These are phyloP conservation scores for Russula abietina DNA, from an alignment of 768 basidiomycete genomes.

Conservation along the genomic window DNA sequence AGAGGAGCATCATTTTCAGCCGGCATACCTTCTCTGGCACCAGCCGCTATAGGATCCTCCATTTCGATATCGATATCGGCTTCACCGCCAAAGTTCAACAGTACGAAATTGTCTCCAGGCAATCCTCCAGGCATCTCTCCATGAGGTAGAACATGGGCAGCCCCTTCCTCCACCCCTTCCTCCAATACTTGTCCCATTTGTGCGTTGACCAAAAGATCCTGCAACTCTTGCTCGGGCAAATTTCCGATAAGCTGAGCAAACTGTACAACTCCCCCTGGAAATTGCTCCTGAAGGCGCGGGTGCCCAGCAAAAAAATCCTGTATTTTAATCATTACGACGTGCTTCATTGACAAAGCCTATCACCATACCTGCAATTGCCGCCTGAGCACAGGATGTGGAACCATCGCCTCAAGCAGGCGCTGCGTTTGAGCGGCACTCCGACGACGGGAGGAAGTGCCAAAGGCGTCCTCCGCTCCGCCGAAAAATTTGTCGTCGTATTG, in stretches of 20 bases:
- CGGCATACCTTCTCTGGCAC: background rate
- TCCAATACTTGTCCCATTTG: too few relatives aligned
- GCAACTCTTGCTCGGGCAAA: conserved; percentile 23
- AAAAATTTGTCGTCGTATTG: conserved; percentile 76
- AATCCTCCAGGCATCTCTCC: conserved; percentile 24
- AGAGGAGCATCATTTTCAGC: background rate
- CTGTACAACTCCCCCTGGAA: conserved; percentile 61
- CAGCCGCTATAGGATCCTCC: background rate
- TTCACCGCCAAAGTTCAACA: conserved; percentile 15
- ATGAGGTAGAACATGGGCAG: conserved; percentile 14
- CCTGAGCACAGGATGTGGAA: conserved; percentile 53
- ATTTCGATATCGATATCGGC: conserved; percentile 2
- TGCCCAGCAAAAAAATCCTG: conserved; percentile 53
- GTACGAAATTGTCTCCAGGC: conserved; percentile 25
- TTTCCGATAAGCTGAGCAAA: conserved; percentile 28
- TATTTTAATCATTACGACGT: background rate
- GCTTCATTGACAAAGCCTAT: background rate
- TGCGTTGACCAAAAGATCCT: conserved; percentile 17
- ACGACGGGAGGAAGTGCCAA: conserved; percentile 31
- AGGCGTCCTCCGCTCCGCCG: conserved; percentile 50
- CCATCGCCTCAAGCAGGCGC: conserved; percentile 46
- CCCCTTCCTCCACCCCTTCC: conserved; percentile 24
- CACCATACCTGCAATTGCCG: conserved; percentile 48
- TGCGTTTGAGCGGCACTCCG: conserved; percentile 45
- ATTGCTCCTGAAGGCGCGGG: conserved; percentile 47